Base-by-base conservation (phyloP, 208 protist genomes). In the Leptomonas seymouri region DNA sequence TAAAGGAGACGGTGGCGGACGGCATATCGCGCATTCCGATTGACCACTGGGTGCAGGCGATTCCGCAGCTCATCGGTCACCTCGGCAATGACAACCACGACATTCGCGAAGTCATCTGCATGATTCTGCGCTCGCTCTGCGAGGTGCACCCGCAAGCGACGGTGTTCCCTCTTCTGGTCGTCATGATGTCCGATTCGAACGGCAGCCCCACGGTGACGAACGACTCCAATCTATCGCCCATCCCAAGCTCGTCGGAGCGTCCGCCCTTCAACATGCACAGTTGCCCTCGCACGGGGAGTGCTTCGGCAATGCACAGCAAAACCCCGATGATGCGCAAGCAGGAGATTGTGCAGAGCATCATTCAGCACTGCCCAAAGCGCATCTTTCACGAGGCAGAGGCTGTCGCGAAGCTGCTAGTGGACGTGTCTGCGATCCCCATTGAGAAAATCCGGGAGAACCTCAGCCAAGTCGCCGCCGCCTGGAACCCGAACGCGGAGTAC, bases 61-160 rank as follows among this genome's bases (percentile, higher is more conserved):
- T 99, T 34, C 99, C 98, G 41, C 98, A 99, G 93, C 89, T 99
- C n/a, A 99, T 99, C 71, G 99, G 98, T 28, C 92, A 99, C 67
- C 95, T 99, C 59, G 91, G 98, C 72, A 97, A 95, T 66, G 86
- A 86, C 18, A 76, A 82, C 28, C 67, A 90, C 21, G 81, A 88
- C 49, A 97, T 99, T 31, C 86, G 97, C 8, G 85, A 97, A 46
- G 84, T 99, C 1, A 92, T 99, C 48, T 87, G 98, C 68, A 90
- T 98, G 68, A 91, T 99, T 25, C 87, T 99, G 25, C 78, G 75
- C 46, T 79, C 81, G 34, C 80, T 99, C 51, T 99, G 98, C 54
- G 88, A 96, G 73, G 84, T 90, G 67, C 99, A 99, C 83, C 98
- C 99, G 18, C 99, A 99, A 81, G 98, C 98, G 2, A 89, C 99